phyloP scores from a whole-genome alignment of 2,329 filamentous ascomycete species.

The Ilyonectria sp. region DNA sequence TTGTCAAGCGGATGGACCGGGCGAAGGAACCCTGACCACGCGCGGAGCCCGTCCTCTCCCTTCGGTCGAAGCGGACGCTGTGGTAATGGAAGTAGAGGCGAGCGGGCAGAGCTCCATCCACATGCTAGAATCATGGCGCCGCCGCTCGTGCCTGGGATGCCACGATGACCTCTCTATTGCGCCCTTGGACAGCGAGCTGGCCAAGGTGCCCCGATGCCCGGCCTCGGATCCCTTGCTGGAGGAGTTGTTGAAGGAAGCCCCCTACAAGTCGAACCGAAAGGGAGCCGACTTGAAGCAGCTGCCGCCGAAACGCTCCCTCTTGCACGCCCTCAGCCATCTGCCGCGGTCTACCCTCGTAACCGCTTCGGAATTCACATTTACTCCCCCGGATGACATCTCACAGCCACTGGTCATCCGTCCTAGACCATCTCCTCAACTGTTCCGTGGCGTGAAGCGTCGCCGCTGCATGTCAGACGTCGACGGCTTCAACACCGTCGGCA shows the following conservation, averaged over 20 bases:
- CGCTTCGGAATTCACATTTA: conserved; percentile 35
- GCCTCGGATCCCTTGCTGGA: conserved; percentile 42
- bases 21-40: conserved; percentile 38
- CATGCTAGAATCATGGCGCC: conserved; percentile 45
- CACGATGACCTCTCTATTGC: conserved; percentile 42
- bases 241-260: conserved; percentile 35
- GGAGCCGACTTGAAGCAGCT: conserved; percentile 5
- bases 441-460: conserved; percentile 61
- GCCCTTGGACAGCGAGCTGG: conserved; percentile 37
- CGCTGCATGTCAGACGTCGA: conserved; percentile 72
- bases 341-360: neutral
- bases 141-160: conserved; percentile 37
- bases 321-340: neutral
- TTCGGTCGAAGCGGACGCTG: conserved; percentile 42
- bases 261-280: conserved; percentile 17
- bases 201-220: conserved; percentile 42
- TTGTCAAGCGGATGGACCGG: conserved; percentile 43
- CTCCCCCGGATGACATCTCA: conserved; percentile 15
- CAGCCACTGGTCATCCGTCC: conserved; percentile 33
- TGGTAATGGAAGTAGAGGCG: conserved; percentile 47
- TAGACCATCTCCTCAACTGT: neutral
- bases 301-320: neutral
- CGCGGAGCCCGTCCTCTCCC: conserved; percentile 37
- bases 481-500: conserved; percentile 64
- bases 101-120: conserved; percentile 44